These are phyloP conservation scores for Saccharomycopsis sp. DNA, from an alignment of 805 yeast genomes.

Conservation along the genomic window DNA sequence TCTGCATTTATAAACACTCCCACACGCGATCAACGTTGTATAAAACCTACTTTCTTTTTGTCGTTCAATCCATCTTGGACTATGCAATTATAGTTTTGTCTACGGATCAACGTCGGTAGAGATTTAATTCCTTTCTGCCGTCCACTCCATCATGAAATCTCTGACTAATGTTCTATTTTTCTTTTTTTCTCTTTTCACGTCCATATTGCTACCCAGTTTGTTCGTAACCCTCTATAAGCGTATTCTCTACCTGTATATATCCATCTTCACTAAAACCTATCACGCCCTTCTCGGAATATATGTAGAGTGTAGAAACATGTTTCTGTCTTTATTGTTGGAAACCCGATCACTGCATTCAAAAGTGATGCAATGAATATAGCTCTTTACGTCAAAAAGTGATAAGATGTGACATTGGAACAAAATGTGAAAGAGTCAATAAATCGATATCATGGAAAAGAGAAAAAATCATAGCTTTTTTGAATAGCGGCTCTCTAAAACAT, in stretches of 20 bases:
- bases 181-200: not conserved
- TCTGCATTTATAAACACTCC: not conserved
- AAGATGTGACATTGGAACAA: too few relatives aligned
- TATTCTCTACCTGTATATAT: not conserved
- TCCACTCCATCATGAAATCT: not conserved
- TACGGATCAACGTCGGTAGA: not conserved
- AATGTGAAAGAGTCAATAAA: too few relatives aligned
- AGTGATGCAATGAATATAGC: too few relatives aligned
- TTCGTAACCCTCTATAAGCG: not conserved
- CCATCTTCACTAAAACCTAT: too few relatives aligned
- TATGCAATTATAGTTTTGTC: not conserved
- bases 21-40: not conserved
- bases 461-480: too few relatives aligned
- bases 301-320: too few relatives aligned
- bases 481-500: too few relatives aligned
- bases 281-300: too few relatives aligned
- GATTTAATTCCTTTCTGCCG: not conserved
- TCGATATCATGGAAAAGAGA: too few relatives aligned
- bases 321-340: too few relatives aligned
- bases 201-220: not conserved
- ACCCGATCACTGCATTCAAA: too few relatives aligned
- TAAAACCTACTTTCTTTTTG: not conserved
- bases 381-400: too few relatives aligned
- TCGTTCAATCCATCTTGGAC: not conserved
- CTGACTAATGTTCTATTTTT: not conserved